Percentiles rank a stretch among this genome's conserved stretches.
Conservation (phyloP, 345 rosid genomes). For the Acer negundo region DNA sequence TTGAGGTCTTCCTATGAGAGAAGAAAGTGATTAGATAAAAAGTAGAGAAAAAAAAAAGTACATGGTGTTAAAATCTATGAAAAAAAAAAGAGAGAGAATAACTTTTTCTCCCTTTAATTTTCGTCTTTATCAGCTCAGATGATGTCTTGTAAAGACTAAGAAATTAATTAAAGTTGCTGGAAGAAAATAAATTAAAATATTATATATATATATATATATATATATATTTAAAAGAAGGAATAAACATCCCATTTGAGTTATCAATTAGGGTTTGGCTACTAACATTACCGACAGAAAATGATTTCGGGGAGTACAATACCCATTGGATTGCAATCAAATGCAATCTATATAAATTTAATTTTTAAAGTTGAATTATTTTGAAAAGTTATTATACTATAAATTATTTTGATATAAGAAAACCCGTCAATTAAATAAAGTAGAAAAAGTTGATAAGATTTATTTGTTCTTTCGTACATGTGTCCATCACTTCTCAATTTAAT, state of each 20-base stretch:
- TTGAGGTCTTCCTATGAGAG: slow-evolving; percentile 25
- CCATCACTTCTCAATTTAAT: background rate
- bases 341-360: background rate
- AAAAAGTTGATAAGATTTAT: no score
- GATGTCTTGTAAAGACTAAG: slow-evolving; percentile 27
- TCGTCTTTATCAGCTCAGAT: slow-evolving; percentile 31
- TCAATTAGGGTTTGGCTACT: background rate
- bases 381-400: no score
- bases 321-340: background rate
- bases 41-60: slow-evolving; percentile 5
- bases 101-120: slow-evolving; percentile 29
- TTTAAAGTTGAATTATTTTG: background rate
- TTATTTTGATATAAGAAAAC: background rate
- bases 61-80: slow-evolving; percentile 29
- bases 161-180: slow-evolving; percentile 7
- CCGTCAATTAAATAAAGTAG: background rate
- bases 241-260: background rate
- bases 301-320: no score
- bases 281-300: background rate
- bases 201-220: no score
- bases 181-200: background rate
- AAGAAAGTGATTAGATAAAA: slow-evolving; percentile 30
- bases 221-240: background rate
- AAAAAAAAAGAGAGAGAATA: slow-evolving; percentile 29
- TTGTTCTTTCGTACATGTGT: background rate